Percentiles rank a stretch among this genome's conserved stretches.
Conservation (phyloP, 2,329 filamentous ascomycete species). For the Xylariales sp. region DNA sequence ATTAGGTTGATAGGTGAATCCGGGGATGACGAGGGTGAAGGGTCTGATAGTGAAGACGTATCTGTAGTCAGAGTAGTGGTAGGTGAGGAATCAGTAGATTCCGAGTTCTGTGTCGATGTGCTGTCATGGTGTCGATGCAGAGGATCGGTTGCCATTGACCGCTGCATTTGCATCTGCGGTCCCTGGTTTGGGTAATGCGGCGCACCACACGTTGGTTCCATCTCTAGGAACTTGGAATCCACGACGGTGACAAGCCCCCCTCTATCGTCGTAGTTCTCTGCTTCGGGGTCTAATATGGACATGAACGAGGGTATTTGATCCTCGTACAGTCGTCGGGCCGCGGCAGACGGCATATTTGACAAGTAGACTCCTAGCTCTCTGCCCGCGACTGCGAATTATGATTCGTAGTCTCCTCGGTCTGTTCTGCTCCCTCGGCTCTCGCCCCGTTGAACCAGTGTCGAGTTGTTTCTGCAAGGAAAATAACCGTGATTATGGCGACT, state of each 20-base stretch:
- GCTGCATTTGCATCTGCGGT: constrained; percentile 32
- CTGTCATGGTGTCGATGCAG: constrained; percentile 70
- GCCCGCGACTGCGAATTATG: constrained; percentile 3
- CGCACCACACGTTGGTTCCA: constrained; percentile 34
- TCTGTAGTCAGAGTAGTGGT: constrained; percentile 92
- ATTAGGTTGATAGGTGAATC: constrained; percentile 78
- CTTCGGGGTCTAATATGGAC: constrained; percentile 67
- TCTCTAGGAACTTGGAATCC: constrained; percentile 47
- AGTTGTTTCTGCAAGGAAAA: too few species aligned
- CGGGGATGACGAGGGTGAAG: constrained; percentile 86
- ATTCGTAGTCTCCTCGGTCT: too few species aligned
- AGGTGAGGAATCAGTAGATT: constrained; percentile 89
- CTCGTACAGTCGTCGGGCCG: constrained; percentile 58
- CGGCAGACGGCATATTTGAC: constrained; percentile 56
- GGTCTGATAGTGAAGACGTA: constrained; percentile 83
- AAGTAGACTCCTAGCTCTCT: constrained; percentile 1
- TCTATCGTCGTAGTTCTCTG: constrained; percentile 48
- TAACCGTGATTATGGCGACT: too few species aligned
- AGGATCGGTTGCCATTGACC: constrained; percentile 38
- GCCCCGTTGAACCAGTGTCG: too few species aligned
- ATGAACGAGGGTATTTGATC: constrained; percentile 72
- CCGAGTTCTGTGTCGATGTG: constrained; percentile 72
- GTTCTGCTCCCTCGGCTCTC: too few species aligned
- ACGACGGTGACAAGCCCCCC: constrained; percentile 47
- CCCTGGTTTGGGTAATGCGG: constrained; percentile 23